A percentile compares a stretch with the other conserved stretches of the same genome.
These are phyloP conservation scores for Debaryomyces hansenii DNA, from an alignment of 805 yeast species.

Conservation along the genomic window DNA sequence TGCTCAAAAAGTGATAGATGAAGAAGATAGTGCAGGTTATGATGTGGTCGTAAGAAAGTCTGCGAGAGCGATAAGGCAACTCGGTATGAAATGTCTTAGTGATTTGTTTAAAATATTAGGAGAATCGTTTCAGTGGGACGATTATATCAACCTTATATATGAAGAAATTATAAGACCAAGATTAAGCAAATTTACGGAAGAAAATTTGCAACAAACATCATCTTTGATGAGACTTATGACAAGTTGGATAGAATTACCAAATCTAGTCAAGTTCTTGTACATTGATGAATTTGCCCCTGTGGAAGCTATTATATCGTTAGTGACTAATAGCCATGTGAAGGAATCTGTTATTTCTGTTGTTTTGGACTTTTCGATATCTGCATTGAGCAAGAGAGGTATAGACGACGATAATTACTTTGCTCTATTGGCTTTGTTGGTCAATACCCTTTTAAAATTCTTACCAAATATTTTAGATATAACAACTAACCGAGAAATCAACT, in stretches of 20 bases:
- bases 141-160: constrained; percentile 51
- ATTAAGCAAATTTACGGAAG: constrained; percentile 64
- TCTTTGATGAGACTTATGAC: constrained; percentile 67
- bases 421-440: constrained; percentile 58
- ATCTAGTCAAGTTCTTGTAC: constrained; percentile 51
- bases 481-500: constrained; percentile 45
- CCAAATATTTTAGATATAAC: constrained; percentile 49
- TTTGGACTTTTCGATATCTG: constrained; percentile 51
- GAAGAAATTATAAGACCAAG: constrained; percentile 60
- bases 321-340: constrained; percentile 60
- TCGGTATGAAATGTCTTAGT: constrained; percentile 64
- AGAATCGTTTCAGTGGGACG: constrained; percentile 54
- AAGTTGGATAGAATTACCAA: constrained; percentile 47
- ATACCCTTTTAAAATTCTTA: constrained; percentile 50
- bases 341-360: constrained; percentile 60
- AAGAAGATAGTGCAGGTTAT: constrained; percentile 14
- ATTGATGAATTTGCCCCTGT: constrained; percentile 57
- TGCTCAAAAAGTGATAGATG: constrained; percentile 42
- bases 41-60: constrained; percentile 35
- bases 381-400: constrained; percentile 31
- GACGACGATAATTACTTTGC: constrained; percentile 46
- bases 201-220: constrained; percentile 82
- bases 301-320: constrained; percentile 52
- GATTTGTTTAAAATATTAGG: constrained; percentile 56
- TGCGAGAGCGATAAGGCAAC: constrained; percentile 61